Conservation (phyloP, 2,329 filamentous ascomycete species). For the Claviceps sp. region DNA sequence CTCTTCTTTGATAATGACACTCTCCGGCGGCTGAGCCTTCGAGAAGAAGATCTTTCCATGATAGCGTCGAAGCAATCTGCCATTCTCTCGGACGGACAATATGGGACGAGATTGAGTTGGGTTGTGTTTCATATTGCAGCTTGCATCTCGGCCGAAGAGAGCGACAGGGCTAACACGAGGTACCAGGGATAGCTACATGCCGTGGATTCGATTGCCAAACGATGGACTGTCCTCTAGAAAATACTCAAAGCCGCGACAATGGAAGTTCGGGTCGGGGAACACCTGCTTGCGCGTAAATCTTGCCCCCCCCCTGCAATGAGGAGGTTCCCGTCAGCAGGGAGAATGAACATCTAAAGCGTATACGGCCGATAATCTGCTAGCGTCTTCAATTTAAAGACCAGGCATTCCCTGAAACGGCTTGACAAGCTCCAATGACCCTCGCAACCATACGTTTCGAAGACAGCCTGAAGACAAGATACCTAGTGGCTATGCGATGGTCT, state of each 20-base stretch:
- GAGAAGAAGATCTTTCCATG: background rate
- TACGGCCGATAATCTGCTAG: background rate
- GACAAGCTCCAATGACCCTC: background rate
- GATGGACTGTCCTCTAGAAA: background rate
- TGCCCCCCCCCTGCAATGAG: background rate
- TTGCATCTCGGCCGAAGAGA: constrained; percentile 5
- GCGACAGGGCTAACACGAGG: constrained; percentile 7
- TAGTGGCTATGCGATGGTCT: background rate
- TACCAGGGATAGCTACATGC: constrained; percentile 4
- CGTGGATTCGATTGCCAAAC: background rate
- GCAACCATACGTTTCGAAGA: background rate
- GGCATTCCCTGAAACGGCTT: background rate
- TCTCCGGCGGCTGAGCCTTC: background rate
- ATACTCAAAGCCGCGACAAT: background rate
- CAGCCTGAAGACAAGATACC: background rate
- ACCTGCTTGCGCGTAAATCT: background rate
- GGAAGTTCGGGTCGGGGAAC: background rate
- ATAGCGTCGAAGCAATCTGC: background rate
- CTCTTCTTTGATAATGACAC: too few relatives aligned
- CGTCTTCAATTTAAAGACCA: background rate
- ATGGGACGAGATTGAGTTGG: background rate
- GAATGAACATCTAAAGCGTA: background rate
- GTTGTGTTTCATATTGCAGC: constrained; percentile 1
- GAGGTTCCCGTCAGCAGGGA: too few relatives aligned
- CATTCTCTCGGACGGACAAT: background rate